Evolutionary conservation across 805 yeast genomes (phyloP), one percentile per base, ranked within the genome.

Genomic region (Yamadazyma kitorensis): DNA sequence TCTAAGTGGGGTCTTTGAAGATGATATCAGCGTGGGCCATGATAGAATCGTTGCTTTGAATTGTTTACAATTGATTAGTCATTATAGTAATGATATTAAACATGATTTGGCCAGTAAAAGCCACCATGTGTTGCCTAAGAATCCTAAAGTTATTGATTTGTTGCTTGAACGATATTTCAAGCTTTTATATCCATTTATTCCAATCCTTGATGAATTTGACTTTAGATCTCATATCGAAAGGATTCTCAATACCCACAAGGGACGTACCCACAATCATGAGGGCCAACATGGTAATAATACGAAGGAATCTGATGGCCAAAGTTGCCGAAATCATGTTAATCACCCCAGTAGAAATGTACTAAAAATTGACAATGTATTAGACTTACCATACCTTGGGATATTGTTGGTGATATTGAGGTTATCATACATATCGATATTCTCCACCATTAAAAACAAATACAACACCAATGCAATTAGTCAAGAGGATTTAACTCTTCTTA

Each of bases 151-250:
- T 8, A 31, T 39, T 11, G 22, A 33, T 28, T 8, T 17, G 1
- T 17, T 39, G 2, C 14, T 42, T 2, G 29, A 36, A 10, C 13
- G 28, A 9, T 75, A 61, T 43, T 72, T 70, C 48, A 45, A 49
- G 12, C 52, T 51, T 39, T 45, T 73, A 4, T 70, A 72, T 44
- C 73, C 76, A 1, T 69, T 62, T 39, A 56, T 61, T 48, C 80
- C 80, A 1, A 65, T 53, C 28, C 24, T 74, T 14, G 74, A 70
- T 40, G 61, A 65, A 39, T 40, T 39, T 3, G 47, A 48, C 24
- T 72, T 72, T 32, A 48, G 44, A 15, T n/a, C 9, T 12, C 9
- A 38, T n/a, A 22, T 36, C 13, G 4, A 17, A 5, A 15, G 40
- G 15, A 10, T 36, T 4, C 6, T 28, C 9, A 19, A 19, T 5